Conservation (phyloP, 345 rosid genomes). For the Gossypium herbaceum region DNA sequence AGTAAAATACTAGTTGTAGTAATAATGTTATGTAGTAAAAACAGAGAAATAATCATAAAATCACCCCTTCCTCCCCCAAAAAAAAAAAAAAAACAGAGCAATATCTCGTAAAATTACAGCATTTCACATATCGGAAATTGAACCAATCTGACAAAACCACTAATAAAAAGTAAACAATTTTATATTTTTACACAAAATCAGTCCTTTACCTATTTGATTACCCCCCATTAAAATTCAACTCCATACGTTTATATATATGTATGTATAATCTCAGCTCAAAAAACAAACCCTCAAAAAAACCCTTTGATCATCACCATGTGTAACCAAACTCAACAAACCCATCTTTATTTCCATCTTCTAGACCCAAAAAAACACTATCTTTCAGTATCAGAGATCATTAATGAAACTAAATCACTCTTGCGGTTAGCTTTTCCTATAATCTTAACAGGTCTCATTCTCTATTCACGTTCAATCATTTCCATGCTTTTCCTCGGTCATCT, state of each 20-base stretch:
- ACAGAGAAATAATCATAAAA: background rate
- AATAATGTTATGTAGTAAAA: no score
- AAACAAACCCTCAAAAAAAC: no score
- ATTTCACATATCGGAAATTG: slow-evolving; percentile 26
- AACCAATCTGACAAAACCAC: slow-evolving; percentile 25
- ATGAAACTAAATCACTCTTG: slow-evolving; percentile 70
- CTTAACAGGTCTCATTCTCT: slow-evolving; percentile 75
- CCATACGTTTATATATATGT: background rate
- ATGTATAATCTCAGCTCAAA: no score
- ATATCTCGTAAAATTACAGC: slow-evolving; percentile 14
- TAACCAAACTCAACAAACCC: slow-evolving; percentile 35
- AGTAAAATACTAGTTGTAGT: no score
- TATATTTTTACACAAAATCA: no score
- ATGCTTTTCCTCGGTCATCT: slow-evolving; percentile 89
- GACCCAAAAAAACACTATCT: slow-evolving; percentile 23
- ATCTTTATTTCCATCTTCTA: slow-evolving; percentile 35
- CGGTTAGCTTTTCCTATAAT: slow-evolving; percentile 78
- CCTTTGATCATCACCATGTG: slow-evolving; percentile 39
- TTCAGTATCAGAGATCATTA: slow-evolving; percentile 33
- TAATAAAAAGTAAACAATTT: background rate
- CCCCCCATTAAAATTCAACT: background rate
- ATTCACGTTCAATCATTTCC: slow-evolving; percentile 80
- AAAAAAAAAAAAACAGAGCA: background rate
- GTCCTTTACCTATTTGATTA: background rate
- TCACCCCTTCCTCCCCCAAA: background rate